Evolutionary conservation across 192 early-diverging fungal genomes (phyloP).

Genomic region (Allomyces macrogynus): DNA sequence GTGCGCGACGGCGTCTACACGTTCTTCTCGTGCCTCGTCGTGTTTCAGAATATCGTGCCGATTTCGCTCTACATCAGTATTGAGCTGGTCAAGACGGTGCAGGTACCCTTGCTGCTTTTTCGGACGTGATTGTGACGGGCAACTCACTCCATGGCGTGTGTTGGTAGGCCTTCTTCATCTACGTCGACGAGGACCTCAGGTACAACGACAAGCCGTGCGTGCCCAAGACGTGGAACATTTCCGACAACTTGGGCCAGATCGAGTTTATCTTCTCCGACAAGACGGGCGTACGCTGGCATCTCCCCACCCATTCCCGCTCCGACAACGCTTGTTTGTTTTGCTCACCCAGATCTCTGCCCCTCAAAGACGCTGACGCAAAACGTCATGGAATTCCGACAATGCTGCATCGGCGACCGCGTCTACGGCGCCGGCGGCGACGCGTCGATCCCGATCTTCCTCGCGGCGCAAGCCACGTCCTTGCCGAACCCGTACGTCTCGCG

Average conservation of each 20-base stretch:
- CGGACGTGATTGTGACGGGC: too few relatives aligned
- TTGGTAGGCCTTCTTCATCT: constrained; percentile 49
- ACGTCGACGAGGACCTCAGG: constrained; percentile 42
- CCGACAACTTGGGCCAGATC: constrained; percentile 52
- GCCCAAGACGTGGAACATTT: constrained; percentile 46
- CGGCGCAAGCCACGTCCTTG: too few relatives aligned
- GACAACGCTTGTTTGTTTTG: too few relatives aligned
- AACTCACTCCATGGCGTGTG: neutral
- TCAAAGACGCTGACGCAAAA: constrained; percentile 54
- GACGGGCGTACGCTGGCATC: constrained; percentile 21
- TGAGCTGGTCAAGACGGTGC: constrained; percentile 39
- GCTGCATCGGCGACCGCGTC: constrained; percentile 34
- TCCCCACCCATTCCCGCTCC: too few relatives aligned
- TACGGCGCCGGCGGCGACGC: constrained; percentile 16
- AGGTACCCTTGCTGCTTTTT: too few relatives aligned
- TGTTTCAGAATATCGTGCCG: constrained; percentile 47
- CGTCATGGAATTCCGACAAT: constrained; percentile 57
- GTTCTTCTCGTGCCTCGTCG: constrained; percentile 29
- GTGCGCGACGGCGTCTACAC: constrained; percentile 11
- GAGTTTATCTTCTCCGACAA: constrained; percentile 71
- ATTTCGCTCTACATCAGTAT: constrained; percentile 40
- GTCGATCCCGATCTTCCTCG: too few relatives aligned
- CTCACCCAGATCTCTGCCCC: too few relatives aligned
- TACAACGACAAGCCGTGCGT: constrained; percentile 33
- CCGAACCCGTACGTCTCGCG: too few relatives aligned